Conservation (phyloP, 371 early-diverging fungal genomes). For the Mucor circinelloides region DNA sequence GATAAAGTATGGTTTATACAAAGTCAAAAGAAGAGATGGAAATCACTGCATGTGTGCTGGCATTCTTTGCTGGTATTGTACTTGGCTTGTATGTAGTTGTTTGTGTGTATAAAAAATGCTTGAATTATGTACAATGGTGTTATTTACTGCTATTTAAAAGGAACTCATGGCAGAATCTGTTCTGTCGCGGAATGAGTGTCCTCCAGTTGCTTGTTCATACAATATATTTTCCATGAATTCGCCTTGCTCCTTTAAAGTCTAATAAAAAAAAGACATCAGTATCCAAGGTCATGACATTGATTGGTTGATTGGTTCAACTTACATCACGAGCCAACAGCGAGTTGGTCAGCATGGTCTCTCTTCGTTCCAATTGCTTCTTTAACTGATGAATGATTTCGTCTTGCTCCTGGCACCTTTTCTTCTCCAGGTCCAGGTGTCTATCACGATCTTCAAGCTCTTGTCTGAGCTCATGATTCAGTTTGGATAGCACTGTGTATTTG, state of each 20-base stretch:
- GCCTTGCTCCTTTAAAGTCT: slow-evolving; percentile 41
- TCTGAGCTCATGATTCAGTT: slow-evolving; percentile 28
- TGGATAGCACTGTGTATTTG: slow-evolving; percentile 9
- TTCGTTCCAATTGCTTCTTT: slow-evolving; percentile 28
- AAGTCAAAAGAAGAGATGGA: background rate
- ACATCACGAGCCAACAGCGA: slow-evolving; percentile 35
- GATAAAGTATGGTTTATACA: background rate
- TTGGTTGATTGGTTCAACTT: slow-evolving; percentile 14
- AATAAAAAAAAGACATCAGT: background rate
- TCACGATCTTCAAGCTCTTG: slow-evolving; percentile 22
- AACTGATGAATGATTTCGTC: slow-evolving; percentile 4
- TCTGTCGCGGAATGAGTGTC: slow-evolving; percentile 15
- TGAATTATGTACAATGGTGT: background rate
- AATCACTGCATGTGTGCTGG: background rate
- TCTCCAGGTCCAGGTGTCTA: slow-evolving; percentile 1
- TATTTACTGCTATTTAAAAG: slow-evolving; percentile 3
- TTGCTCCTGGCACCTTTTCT: background rate
- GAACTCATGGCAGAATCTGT: slow-evolving; percentile 13
- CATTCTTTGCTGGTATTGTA: background rate
- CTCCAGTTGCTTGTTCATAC: slow-evolving; percentile 44
- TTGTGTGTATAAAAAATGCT: background rate
- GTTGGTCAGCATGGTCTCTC: slow-evolving; percentile 25
- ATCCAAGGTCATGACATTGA: background rate
- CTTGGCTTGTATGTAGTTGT: background rate
- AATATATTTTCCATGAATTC: slow-evolving; percentile 46